Percentiles rank a stretch among this genome's conserved stretches.
Conservation (phyloP, 257 asterid species). For the Solanum microdontum region DNA sequence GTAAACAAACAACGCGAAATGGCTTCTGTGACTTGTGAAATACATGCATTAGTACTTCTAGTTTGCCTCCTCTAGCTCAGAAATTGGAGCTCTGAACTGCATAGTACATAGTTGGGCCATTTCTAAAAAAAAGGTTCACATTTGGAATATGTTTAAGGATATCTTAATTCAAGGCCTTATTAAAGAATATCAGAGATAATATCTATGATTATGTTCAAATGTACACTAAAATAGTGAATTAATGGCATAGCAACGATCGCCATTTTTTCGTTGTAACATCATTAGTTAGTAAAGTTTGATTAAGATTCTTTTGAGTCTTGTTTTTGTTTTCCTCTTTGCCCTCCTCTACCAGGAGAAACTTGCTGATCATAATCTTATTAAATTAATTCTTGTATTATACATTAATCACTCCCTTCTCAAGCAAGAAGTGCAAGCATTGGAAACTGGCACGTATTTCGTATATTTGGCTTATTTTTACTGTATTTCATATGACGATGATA, state of each 20-base stretch:
- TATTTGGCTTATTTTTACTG: background rate
- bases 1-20: background rate
- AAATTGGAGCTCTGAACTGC: constrained; percentile 16
- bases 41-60: background rate
- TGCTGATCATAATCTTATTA: constrained; percentile 3
- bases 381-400: constrained; percentile 23
- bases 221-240: constrained; percentile 20
- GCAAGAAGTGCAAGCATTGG: background rate
- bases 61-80: constrained; percentile 1
- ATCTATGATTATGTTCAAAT: constrained; percentile 17
- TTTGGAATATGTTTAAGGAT: constrained; percentile 18
- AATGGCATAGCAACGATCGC: constrained; percentile 6
- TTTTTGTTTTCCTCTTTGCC: background rate
- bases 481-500: background rate
- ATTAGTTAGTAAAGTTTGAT: constrained; percentile 19
- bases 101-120: constrained; percentile 20
- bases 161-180: constrained; percentile 21
- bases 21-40: constrained; percentile 45
- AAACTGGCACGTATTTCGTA: background rate
- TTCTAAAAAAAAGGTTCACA: constrained; percentile 13
- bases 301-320: constrained; percentile 18
- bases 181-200: constrained; percentile 24
- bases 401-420: constrained; percentile 18
- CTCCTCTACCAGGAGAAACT: background rate
- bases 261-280: constrained; percentile 20